phyloP scores from a whole-genome alignment of 2,329 filamentous ascomycete species.

The Alternaria consortialis region DNA sequence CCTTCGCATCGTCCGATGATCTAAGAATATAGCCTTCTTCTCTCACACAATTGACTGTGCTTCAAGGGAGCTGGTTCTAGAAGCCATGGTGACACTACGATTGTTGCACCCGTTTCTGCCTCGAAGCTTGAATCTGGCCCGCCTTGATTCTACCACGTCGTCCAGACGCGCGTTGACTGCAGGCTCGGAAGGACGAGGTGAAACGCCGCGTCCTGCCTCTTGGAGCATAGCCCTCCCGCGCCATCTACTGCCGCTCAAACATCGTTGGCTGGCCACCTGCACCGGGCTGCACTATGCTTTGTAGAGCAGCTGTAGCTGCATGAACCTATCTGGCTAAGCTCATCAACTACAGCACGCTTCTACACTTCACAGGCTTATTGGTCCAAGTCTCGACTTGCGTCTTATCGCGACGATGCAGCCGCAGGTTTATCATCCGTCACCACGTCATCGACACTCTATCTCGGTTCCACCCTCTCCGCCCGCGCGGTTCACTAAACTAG shows the following conservation, averaged over 20 bases:
- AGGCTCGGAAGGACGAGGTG: slow-evolving; percentile 29
- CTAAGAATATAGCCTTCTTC: not conserved
- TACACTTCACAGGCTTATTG: not conserved
- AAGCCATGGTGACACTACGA: not conserved
- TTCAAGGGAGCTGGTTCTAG: not conserved
- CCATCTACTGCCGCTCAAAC: slow-evolving; percentile 10
- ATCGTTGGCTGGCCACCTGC: slow-evolving; percentile 7
- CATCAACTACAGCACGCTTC: slow-evolving; percentile 2
- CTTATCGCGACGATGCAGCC: slow-evolving; percentile 8
- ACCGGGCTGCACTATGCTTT: not conserved
- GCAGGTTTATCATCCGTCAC: not conserved
- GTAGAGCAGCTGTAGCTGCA: slow-evolving; percentile 1
- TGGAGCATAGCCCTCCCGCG: slow-evolving; percentile 23
- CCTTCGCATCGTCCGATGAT: not conserved
- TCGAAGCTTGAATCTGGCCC: not conserved
- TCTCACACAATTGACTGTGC: no score
- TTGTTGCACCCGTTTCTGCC: slow-evolving; percentile 1
- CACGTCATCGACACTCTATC: slow-evolving; percentile 3
- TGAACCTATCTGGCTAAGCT: slow-evolving; percentile 1
- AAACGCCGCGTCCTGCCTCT: slow-evolving; percentile 18
- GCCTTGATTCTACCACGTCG: slow-evolving; percentile 3
- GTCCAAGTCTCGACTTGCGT: not conserved
- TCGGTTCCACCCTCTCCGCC: not conserved
- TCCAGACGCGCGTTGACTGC: slow-evolving; percentile 24
- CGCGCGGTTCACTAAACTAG: not conserved